These are phyloP conservation scores for Hyphopichia fennica DNA, from an alignment of 1,139 yeast species.

Conservation along the genomic window DNA sequence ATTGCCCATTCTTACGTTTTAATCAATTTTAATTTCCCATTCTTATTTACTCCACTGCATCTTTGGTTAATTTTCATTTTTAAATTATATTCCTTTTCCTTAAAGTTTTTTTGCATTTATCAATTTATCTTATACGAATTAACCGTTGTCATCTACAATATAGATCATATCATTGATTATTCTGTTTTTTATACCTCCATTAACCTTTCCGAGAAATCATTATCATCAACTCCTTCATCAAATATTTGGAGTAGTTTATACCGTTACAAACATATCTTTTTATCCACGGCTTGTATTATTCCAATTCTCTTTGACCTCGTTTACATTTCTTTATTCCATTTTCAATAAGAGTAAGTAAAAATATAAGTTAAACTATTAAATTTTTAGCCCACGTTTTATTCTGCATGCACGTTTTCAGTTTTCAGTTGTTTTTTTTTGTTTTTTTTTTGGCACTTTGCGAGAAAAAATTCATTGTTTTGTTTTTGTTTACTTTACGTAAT, in stretches of 20 bases:
- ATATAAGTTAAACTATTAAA: too few species aligned
- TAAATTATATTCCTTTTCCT: conserved; percentile 15
- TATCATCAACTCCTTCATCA: background rate
- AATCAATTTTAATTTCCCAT: conserved; percentile 17
- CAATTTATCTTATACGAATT: conserved; percentile 25
- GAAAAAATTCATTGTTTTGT: too few species aligned
- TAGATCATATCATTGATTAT: conserved; percentile 4
- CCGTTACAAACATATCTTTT: too few species aligned
- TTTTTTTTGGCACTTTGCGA: too few species aligned
- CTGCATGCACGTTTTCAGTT: too few species aligned
- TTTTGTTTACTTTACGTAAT: too few species aligned
- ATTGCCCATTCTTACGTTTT: conserved; percentile 27
- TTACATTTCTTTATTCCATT: too few species aligned
- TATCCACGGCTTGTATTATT: too few species aligned
- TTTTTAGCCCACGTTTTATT: too few species aligned
- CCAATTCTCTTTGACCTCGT: too few species aligned
- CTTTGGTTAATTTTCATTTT: conserved; percentile 10
- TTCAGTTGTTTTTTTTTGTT: too few species aligned
- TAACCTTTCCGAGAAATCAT: background rate
- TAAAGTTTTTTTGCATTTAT: conserved; percentile 28
- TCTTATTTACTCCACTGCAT: conserved; percentile 5
- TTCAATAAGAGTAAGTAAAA: too few species aligned
- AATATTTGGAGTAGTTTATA: background rate
- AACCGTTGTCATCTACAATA: conserved; percentile 12
- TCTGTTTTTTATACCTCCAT: conserved; percentile 5